Conservation (phyloP, 202 grass and related monocot genomes). For the Dendrocalamus latiflorus region DNA sequence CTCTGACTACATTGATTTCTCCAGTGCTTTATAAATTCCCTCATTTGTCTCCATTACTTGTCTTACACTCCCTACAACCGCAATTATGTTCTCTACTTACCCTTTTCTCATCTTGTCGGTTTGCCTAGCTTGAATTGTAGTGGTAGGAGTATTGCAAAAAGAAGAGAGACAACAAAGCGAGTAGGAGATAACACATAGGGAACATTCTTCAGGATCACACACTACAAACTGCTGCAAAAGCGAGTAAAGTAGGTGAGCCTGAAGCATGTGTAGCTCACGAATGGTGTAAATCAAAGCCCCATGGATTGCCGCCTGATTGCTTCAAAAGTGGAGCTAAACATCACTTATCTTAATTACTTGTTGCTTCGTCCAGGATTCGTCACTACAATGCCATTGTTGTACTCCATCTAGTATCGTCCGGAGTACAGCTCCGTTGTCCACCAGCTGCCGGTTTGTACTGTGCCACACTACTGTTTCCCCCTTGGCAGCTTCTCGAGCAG, state of each 20-base stretch:
- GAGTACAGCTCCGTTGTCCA: not conserved
- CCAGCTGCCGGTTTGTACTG: not conserved
- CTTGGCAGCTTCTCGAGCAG: not conserved
- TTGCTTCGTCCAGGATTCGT: not conserved
- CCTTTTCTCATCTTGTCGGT: not conserved
- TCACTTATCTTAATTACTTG: not conserved
- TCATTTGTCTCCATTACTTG: constrained; percentile 1
- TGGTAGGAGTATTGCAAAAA: not conserved
- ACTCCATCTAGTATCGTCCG: not conserved
- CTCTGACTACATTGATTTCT: constrained; percentile 1
- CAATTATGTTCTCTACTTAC: not conserved
- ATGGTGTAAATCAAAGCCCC: too few species aligned
- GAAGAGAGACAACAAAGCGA: not conserved
- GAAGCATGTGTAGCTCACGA: not conserved
- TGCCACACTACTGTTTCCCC: not conserved
- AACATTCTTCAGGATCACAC: not conserved
- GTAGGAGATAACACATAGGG: not conserved
- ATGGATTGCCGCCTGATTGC: too few species aligned
- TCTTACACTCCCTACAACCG: not conserved
- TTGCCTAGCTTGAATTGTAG: not conserved
- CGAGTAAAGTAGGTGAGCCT: not conserved
- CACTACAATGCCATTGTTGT: not conserved
- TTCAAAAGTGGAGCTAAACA: not conserved
- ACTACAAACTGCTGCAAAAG: not conserved
- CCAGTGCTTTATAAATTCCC: not conserved